phyloP scores from a whole-genome alignment of 129 eudicot genomes.

The Escallonia herrerae region DNA sequence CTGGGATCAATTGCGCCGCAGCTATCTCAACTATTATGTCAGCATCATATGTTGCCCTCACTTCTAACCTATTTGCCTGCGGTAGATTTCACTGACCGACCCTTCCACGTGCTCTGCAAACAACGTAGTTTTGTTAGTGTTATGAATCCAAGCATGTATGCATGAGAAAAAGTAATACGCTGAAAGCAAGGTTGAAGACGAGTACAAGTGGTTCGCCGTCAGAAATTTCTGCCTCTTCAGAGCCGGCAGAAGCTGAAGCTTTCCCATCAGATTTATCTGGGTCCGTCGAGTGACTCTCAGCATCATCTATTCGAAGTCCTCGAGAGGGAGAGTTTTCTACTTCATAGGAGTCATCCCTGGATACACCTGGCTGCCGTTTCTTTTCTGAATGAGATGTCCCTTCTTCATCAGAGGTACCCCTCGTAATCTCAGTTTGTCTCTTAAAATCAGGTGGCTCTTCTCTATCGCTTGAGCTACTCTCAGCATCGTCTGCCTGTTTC shows the following conservation, averaged over 20 bases:
- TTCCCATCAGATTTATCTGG: constrained; percentile 18
- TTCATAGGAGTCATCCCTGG: constrained; percentile 23
- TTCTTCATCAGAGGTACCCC: constrained; percentile 27
- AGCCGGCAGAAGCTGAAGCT: constrained; percentile 16
- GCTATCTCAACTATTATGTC: background rate
- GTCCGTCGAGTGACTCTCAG: constrained; percentile 14
- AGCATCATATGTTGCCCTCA: constrained; percentile 1
- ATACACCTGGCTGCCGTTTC: constrained; percentile 15
- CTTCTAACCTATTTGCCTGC: constrained; percentile 27
- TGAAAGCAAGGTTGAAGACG: constrained; percentile 4
- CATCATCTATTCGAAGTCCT: constrained; percentile 20
- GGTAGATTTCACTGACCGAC: constrained; percentile 42
- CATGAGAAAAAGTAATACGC: background rate
- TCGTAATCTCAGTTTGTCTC: constrained; percentile 24
- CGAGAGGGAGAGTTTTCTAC: constrained; percentile 23
- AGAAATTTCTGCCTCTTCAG: constrained; percentile 26
- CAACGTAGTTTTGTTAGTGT: background rate
- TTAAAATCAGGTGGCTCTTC: constrained; percentile 25
- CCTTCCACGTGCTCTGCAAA: constrained; percentile 66
- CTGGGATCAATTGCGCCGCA: background rate
- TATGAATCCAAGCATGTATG: background rate
- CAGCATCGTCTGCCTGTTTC: constrained; percentile 40
- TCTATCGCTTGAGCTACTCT: constrained; percentile 39
- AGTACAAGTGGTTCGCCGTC: constrained; percentile 79
- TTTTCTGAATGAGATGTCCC: constrained; percentile 21